A percentile compares a stretch with the other conserved stretches of the same genome.
Evolutionary conservation across 2,329 filamentous ascomycete species (phyloP).

Genomic region (Penicillium sp.): DNA sequence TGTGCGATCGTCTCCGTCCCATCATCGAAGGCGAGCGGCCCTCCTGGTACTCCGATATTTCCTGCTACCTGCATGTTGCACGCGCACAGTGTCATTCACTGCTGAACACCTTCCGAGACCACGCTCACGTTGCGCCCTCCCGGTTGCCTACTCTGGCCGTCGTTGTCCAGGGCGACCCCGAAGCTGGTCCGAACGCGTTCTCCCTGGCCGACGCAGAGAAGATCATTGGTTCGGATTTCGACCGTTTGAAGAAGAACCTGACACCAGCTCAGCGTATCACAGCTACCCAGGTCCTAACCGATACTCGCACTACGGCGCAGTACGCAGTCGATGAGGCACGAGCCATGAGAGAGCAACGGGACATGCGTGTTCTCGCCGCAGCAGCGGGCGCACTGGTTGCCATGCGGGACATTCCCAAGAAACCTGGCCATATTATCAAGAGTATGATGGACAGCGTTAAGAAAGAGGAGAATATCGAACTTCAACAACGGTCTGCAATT

Average conservation of each 20-base stretch:
- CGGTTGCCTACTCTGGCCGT: conserved; percentile 82
- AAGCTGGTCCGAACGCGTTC: conserved; percentile 91
- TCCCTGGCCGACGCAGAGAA: conserved; percentile 85
- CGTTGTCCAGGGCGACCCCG: conserved; percentile 88
- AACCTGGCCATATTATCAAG: conserved; percentile 89
- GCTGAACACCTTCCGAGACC: conserved; percentile 87
- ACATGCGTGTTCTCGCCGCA: conserved; percentile 82
- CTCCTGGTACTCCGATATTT: conserved; percentile 81
- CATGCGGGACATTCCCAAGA: conserved; percentile 87
- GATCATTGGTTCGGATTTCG: conserved; percentile 81
- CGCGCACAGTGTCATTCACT: conserved; percentile 90
- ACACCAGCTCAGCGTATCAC: conserved; percentile 85
- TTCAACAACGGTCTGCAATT: conserved; percentile 82
- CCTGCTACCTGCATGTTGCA: conserved; percentile 85
- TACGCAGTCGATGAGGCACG: conserved; percentile 78
- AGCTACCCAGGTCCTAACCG: conserved; percentile 73
- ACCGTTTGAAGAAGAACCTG: conserved; percentile 84
- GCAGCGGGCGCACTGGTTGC: conserved; percentile 86
- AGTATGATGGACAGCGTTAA: conserved; percentile 99
- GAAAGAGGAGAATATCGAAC: conserved; percentile 83
- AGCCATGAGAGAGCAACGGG: conserved; percentile 74
- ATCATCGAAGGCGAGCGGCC: conserved; percentile 83
- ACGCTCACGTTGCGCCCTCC: conserved; percentile 74
- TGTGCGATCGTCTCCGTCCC: conserved; percentile 64
- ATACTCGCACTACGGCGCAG: conserved; percentile 70